Conservation (phyloP, 352 stramenopile genomes). For the Globisporangium spinosum region DNA sequence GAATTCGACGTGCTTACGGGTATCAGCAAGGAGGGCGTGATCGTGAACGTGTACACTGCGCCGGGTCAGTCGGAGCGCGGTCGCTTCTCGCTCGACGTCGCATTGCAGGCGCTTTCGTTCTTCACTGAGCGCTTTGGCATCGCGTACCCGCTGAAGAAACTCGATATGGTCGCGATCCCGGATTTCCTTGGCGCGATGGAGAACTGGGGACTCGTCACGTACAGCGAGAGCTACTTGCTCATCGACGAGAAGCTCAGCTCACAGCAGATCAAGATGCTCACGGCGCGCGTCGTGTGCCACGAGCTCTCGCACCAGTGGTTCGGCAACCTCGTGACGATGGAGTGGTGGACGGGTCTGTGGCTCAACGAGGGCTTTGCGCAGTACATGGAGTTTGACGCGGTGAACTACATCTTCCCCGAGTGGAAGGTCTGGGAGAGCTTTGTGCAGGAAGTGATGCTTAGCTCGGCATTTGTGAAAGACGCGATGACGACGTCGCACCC, state of each 20-base stretch:
- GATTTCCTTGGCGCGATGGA: conserved; percentile 96
- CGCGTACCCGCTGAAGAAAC: conserved; percentile 96
- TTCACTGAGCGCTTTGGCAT: conserved; percentile 75
- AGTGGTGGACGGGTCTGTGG: conserved; percentile 94
- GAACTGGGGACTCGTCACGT: conserved; percentile 95
- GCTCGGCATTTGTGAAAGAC: conserved; percentile 91
- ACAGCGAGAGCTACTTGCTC: conserved; percentile 91
- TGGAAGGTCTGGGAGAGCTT: conserved; percentile 97
- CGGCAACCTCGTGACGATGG: conserved; percentile 98
- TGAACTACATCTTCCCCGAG: conserved; percentile 90
- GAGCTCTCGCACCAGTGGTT: conserved; percentile 97
- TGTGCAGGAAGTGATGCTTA: conserved; percentile 65
- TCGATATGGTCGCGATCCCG: conserved; percentile 96
- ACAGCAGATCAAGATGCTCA: conserved; percentile 54
- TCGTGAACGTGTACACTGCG: conserved; percentile 95
- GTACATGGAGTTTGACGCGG: conserved; percentile 95
- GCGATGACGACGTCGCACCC: conserved; percentile 88
- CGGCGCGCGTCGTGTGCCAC: conserved; percentile 95
- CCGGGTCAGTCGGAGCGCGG: conserved; percentile 88
- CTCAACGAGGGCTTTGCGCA: conserved; percentile 98
- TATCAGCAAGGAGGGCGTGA: conserved; percentile 85
- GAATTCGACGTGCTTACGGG: conserved; percentile 95
- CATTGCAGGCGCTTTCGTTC: conserved; percentile 59
- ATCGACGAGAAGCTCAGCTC: conserved; percentile 69
- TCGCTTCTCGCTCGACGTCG: conserved; percentile 87